These are phyloP conservation scores for Xylona heveae DNA, from an alignment of 495 filamentous ascomycete species.

Conservation along the genomic window DNA sequence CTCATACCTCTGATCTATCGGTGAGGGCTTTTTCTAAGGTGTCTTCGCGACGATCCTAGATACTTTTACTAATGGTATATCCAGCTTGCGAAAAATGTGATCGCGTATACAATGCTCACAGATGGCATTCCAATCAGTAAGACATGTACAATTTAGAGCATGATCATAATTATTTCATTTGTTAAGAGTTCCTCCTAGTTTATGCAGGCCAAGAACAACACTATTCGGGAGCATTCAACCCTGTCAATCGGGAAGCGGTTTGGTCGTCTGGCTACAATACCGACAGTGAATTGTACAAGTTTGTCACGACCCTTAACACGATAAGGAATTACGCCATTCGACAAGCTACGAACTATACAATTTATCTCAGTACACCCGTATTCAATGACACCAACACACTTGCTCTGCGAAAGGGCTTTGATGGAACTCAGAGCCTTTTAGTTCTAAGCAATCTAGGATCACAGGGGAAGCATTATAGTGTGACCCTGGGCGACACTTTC, in stretches of 20 bases:
- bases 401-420: conserved; percentile 41
- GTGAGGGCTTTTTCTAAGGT: conserved; percentile 6
- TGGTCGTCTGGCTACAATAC: conserved; percentile 49
- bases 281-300: conserved; percentile 32
- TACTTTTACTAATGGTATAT: conserved; percentile 10
- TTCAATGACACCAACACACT: conserved; percentile 34
- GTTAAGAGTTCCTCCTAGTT: conserved; percentile 10
- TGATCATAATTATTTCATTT: conserved; percentile 9
- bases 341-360: conserved; percentile 23
- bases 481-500: conserved; percentile 23
- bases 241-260: conserved; percentile 50
- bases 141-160: neutral
- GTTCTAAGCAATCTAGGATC: conserved; percentile 38
- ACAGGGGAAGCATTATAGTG: conserved; percentile 19
- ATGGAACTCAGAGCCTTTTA: conserved; percentile 31
- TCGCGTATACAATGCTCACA: conserved; percentile 48
- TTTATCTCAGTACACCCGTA: conserved; percentile 30
- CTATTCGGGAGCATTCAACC: conserved; percentile 33
- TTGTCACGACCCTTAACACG: conserved; percentile 33
- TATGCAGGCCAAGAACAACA: conserved; percentile 60
- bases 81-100: conserved; percentile 41
- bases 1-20: conserved; percentile 24
- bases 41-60: neutral
- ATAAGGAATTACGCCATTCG: conserved; percentile 34
- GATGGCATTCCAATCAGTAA: conserved; percentile 41